Evolutionary conservation across 371 early-diverging fungal genomes (phyloP).

Genomic region (Apophysomyces trapeziformis): DNA sequence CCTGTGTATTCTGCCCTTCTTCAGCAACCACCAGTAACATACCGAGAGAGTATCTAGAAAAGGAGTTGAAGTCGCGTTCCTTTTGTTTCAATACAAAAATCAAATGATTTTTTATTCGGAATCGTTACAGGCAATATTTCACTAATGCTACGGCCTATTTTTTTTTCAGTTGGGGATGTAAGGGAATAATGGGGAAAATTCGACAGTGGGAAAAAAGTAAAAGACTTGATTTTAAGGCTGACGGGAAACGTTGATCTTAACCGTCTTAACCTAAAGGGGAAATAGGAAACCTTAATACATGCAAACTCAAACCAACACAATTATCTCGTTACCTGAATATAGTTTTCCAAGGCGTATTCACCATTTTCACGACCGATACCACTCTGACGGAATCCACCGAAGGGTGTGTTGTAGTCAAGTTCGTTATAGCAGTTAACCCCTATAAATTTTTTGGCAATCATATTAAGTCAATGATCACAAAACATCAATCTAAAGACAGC

Average conservation of each 20-base stretch:
- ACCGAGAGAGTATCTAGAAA: too few relatives aligned
- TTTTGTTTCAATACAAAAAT: too few relatives aligned
- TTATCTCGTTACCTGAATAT: constrained; percentile 50
- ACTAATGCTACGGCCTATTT: not conserved
- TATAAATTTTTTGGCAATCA: not conserved
- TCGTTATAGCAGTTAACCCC: constrained; percentile 49
- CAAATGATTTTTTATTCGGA: too few relatives aligned
- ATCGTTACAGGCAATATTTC: too few relatives aligned
- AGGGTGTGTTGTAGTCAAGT: constrained; percentile 57
- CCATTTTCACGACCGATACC: constrained; percentile 87
- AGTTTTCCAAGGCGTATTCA: constrained; percentile 75
- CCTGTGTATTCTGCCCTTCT: too few relatives aligned
- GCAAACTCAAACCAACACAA: not conserved
- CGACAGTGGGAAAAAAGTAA: not conserved
- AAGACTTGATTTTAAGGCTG: constrained; percentile 20
- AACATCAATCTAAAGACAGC: not conserved
- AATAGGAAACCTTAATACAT: constrained; percentile 6
- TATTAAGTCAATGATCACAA: not conserved
- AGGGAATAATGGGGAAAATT: not conserved
- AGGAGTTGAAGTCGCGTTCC: too few relatives aligned
- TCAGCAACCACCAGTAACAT: too few relatives aligned
- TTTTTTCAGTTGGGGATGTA: not conserved
- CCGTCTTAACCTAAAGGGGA: constrained; percentile 36
- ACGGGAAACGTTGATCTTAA: constrained; percentile 44
- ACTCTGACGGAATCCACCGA: constrained; percentile 87